Evolutionary conservation across 1,284 basidiomycete genomes (phyloP).

Genomic region (Serendipita sp.): DNA sequence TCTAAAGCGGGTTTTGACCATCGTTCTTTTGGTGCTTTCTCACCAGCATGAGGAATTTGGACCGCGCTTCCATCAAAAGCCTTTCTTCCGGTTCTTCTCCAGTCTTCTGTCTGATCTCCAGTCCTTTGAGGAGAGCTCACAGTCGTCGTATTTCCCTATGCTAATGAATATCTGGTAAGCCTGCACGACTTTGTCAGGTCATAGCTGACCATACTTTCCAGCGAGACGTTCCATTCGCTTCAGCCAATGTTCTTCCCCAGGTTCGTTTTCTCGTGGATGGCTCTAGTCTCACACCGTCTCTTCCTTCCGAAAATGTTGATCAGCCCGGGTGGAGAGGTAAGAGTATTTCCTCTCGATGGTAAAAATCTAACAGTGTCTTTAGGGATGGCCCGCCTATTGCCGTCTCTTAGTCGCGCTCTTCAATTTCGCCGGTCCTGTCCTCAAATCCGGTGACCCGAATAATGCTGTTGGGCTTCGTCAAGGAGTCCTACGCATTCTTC

Average conservation of each 20-base stretch:
- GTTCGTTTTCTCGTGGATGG: constrained; percentile 98
- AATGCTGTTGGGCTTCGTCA: constrained; percentile 83
- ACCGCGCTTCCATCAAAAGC: constrained; percentile 86
- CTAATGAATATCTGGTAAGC: constrained; percentile 74
- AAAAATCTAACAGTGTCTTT: constrained; percentile 4
- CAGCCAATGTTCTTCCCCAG: constrained; percentile 96
- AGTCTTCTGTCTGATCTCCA: constrained; percentile 88
- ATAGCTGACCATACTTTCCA: constrained; percentile 22
- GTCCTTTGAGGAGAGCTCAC: constrained; percentile 68
- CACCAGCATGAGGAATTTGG: constrained; percentile 93
- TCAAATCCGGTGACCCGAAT: constrained; percentile 69
- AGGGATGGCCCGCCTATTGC: constrained; percentile 95
- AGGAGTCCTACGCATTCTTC: constrained; percentile 80
- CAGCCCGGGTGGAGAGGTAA: constrained; percentile 68
- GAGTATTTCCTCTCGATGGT: constrained; percentile 6
- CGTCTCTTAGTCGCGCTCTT: constrained; percentile 84
- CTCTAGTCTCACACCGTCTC: constrained; percentile 84
- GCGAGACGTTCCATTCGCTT: constrained; percentile 89
- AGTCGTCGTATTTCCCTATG: constrained; percentile 78
- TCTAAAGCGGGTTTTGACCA: constrained; percentile 93
- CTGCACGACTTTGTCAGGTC: neutral
- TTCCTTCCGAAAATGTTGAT: constrained; percentile 94
- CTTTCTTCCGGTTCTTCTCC: constrained; percentile 98
- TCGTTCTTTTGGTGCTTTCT: constrained; percentile 90
- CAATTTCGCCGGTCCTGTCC: constrained; percentile 86